Evolutionary conservation across 2,329 filamentous ascomycete species (phyloP).

Genomic region (Diaporthe sp.): DNA sequence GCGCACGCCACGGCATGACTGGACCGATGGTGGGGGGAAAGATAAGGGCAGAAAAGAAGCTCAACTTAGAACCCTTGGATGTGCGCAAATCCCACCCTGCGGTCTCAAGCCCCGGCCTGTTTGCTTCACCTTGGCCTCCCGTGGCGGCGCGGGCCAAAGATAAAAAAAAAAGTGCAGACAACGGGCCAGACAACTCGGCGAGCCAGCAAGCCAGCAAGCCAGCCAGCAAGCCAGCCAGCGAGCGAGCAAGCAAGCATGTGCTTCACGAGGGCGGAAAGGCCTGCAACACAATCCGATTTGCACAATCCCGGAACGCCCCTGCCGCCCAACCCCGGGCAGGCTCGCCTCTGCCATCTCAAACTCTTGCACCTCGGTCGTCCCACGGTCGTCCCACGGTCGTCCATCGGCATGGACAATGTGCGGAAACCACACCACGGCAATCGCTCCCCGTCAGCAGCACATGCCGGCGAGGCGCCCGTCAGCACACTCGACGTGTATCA

Average conservation of each 20-base stretch:
- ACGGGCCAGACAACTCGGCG: neutral
- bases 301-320: constrained; percentile 4
- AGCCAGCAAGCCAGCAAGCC: too few relatives aligned
- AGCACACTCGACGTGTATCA: constrained; percentile 28
- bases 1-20: constrained; percentile 25
- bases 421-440: neutral
- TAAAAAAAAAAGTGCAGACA: constrained; percentile 7
- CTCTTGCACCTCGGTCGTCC: constrained; percentile 4
- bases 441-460: neutral
- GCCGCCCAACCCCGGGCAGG: neutral
- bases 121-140: constrained; percentile 12
- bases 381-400: neutral
- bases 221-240: too few relatives aligned
- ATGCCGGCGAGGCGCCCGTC: constrained; percentile 23
- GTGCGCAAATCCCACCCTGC: constrained; percentile 26
- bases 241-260: neutral
- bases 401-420: neutral
- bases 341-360: neutral
- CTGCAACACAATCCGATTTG: constrained; percentile 14
- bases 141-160: constrained; percentile 19
- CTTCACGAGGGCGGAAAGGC: neutral
- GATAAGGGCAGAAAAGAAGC: constrained; percentile 35
- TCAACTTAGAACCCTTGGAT: neutral
- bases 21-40: constrained; percentile 31
- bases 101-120: constrained; percentile 26